Conservation (phyloP, 495 filamentous ascomycete species). For the Penicillium odoratum region DNA sequence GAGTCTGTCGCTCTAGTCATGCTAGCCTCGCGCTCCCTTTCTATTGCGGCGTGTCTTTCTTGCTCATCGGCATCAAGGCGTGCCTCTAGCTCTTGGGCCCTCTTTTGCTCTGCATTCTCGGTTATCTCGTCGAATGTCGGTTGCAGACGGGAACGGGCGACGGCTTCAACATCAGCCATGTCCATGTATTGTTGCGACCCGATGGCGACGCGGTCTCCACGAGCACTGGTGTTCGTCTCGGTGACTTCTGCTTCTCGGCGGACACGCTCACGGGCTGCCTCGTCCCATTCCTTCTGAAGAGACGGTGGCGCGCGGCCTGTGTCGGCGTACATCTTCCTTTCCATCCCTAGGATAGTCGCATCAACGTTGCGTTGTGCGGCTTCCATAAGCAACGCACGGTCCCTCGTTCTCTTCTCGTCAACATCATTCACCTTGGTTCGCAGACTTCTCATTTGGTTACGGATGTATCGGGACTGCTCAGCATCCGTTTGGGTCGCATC, state of each 20-base stretch:
- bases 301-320: slow-evolving; percentile 74
- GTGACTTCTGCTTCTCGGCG: slow-evolving; percentile 61
- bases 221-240: slow-evolving; percentile 53
- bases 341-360: slow-evolving; percentile 72
- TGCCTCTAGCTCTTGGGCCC: slow-evolving; percentile 57
- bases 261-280: slow-evolving; percentile 66
- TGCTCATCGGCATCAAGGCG: slow-evolving; percentile 55
- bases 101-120: slow-evolving; percentile 67
- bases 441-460: slow-evolving; percentile 77
- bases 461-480: slow-evolving; percentile 67
- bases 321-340: slow-evolving; percentile 72
- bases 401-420: slow-evolving; percentile 71
- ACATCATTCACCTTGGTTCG: slow-evolving; percentile 65
- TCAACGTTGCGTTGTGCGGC: slow-evolving; percentile 83
- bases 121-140: slow-evolving; percentile 90
- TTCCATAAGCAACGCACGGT: slow-evolving; percentile 72
- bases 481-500: slow-evolving; percentile 62
- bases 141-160: slow-evolving; percentile 78
- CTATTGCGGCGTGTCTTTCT: slow-evolving; percentile 41
- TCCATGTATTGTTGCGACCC: slow-evolving; percentile 81
- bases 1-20: slow-evolving; percentile 42
- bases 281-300: slow-evolving; percentile 74
- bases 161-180: slow-evolving; percentile 72
- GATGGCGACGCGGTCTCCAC: slow-evolving; percentile 69
- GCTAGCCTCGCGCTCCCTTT: slow-evolving; percentile 58